Evolutionary conservation across 1,139 yeast genomes (phyloP).

Genomic region (Saccharomyces hybrid): DNA sequence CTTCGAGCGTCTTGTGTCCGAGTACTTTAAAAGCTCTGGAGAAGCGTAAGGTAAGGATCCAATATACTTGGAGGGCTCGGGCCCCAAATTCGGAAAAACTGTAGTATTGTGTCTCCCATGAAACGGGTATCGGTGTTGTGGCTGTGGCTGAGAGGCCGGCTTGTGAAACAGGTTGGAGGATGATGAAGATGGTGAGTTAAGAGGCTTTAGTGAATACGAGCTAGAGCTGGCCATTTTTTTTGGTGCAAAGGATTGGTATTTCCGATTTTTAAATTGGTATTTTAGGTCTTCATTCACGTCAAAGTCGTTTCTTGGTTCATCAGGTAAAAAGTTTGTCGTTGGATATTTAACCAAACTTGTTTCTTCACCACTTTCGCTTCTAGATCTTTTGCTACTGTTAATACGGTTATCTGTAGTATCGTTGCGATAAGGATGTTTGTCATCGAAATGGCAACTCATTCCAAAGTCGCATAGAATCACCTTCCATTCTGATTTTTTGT

Average conservation of each 20-base stretch:
- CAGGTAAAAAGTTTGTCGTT: not conserved
- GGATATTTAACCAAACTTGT: not conserved
- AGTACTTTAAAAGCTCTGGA: constrained; percentile 59
- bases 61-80: constrained; percentile 37
- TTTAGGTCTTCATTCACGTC: not conserved
- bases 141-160: not conserved
- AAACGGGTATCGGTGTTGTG: not conserved
- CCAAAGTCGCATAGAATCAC: constrained; percentile 81
- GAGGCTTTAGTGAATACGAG: not conserved
- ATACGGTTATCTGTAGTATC: constrained; percentile 23
- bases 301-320: not conserved
- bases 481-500: constrained; percentile 34
- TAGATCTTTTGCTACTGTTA: not conserved
- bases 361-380: constrained; percentile 1
- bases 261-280: not conserved
- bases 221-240: not conserved
- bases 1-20: not conserved
- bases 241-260: not conserved
- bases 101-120: constrained; percentile 4
- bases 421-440: constrained; percentile 6
- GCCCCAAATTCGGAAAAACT: constrained; percentile 11
- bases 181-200: not conserved
- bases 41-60: constrained; percentile 92
- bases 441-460: constrained; percentile 42
- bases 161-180: not conserved